Conservation (phyloP, 2,329 filamentous ascomycete genomes). For the Aspergillus sp. region DNA sequence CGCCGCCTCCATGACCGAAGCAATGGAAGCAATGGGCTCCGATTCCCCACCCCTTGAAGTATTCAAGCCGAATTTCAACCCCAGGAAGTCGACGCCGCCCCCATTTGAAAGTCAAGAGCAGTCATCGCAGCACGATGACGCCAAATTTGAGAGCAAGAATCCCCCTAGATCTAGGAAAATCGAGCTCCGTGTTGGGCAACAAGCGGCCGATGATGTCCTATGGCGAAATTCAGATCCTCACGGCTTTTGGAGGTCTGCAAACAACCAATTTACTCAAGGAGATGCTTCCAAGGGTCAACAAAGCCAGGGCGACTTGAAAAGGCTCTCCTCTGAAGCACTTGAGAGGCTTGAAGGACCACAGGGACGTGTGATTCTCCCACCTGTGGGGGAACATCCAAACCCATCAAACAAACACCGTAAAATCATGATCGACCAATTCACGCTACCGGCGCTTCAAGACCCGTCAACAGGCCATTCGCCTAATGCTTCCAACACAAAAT, state of each 20-base stretch:
- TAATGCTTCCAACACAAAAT: conserved; percentile 26
- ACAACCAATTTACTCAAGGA: not conserved
- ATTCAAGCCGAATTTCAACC: conserved; percentile 31
- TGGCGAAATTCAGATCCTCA: conserved; percentile 16
- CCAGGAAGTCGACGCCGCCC: conserved; percentile 29
- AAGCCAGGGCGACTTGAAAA: not conserved
- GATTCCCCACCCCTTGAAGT: conserved; percentile 39
- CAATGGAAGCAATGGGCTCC: conserved; percentile 40
- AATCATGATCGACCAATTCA: not conserved
- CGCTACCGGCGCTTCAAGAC: conserved; percentile 41
- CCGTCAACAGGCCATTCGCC: conserved; percentile 34
- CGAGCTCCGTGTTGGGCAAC: not conserved
- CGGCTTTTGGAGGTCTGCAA: conserved; percentile 50
- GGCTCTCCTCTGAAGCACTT: not conserved
- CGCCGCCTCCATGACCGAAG: conserved; percentile 37
- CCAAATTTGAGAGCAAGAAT: conserved; percentile 18
- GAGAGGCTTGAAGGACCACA: not conserved
- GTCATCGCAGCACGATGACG: conserved; percentile 20
- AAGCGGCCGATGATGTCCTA: conserved; percentile 62
- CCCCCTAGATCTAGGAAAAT: conserved; percentile 28
- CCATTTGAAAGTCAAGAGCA: conserved; percentile 30
- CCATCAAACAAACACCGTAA: not conserved
- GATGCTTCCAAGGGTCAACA: too few relatives aligned
- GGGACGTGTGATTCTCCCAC: too few relatives aligned
- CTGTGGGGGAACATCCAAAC: not conserved